Base-by-base conservation (phyloP, 495 filamentous ascomycete genomes). In the Emericellopsis terricola region DNA sequence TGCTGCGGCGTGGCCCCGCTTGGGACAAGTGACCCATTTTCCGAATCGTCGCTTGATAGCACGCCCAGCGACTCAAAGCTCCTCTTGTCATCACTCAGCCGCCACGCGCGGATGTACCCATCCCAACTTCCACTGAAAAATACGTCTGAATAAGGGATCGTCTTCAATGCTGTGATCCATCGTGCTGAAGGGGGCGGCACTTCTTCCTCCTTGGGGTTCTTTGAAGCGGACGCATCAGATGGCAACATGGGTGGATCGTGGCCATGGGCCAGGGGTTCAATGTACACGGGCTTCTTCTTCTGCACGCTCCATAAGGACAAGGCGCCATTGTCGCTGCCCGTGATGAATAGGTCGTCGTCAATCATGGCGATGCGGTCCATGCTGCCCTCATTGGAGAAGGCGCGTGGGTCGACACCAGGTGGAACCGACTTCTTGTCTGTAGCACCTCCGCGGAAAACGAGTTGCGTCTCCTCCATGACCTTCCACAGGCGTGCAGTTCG, bases 401-500 rank as follows among this genome's bases (percentile, higher is more conserved):
- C 57, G 8, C 51, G 56, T 16, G 52, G 52, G 39, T 57, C 47
- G 31, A 59, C 37, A 10, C 40, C 32, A 5, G 48, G 39, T 1
- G 46, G 50, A 37, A 51, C 51, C 31, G 57, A 49, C 52, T 76
- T 77, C 44, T 69, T 71, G 33, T 62, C 62, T 15, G 57, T 62
- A 14, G 62, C 59, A 26, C 81, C 84, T 28, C 85, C 87, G 26
- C 87, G 77, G 56, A 96, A 97, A 1, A 96, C 86, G 3, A 96
- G 66, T 48, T 96, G 91, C 1, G 76, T 79, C 48, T 97, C 89
- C 37, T 97, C 89, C 17, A 84, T 74, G 2, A 96, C 85, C 52
- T 96, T 97, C 89, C 89, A 97, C 40, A 94, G 54, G 19, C 89
- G 65, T n/a, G 85, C 86, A 1, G 89, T 93, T 15, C 87, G 76